Percentiles rank a stretch among this genome's conserved stretches.
These are phyloP conservation scores for Paecilomyces niveus DNA, from an alignment of 2,329 filamentous ascomycete species.

Conservation along the genomic window DNA sequence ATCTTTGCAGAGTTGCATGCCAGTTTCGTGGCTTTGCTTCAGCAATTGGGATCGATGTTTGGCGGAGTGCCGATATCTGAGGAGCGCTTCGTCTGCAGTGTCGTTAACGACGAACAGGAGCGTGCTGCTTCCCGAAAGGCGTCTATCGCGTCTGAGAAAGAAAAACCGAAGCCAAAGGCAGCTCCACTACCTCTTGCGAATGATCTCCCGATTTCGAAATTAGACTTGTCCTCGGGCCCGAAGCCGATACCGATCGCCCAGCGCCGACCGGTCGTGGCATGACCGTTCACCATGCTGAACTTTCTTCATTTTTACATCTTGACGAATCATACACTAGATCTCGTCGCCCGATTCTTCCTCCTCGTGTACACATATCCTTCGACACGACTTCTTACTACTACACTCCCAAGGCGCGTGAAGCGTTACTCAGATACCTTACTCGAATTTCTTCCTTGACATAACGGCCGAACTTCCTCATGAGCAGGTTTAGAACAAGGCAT, in stretches of 20 bases:
- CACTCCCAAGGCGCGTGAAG: not conserved
- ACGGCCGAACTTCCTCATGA: not conserved
- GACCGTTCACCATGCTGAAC: constrained; percentile 2
- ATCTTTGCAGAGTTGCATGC: constrained; percentile 53
- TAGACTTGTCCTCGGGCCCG: constrained; percentile 27
- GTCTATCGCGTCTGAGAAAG: constrained; percentile 12
- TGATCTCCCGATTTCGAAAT: constrained; percentile 24
- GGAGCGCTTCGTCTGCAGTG: constrained; percentile 35
- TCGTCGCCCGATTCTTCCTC: not conserved
- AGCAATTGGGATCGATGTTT: constrained; percentile 40
- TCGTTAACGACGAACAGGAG: constrained; percentile 23
- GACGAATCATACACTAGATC: not conserved
- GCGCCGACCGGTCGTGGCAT: constrained; percentile 30
- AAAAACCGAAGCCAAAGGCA: constrained; percentile 12
- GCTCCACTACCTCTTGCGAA: constrained; percentile 15
- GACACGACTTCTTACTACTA: not conserved
- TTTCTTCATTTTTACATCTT: not conserved
- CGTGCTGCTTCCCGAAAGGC: constrained; percentile 15
- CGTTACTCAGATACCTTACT: not conserved
- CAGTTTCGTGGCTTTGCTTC: constrained; percentile 46
- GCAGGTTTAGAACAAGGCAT: not conserved
- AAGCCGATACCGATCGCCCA: constrained; percentile 32
- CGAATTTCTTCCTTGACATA: not conserved
- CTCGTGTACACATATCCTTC: not conserved
- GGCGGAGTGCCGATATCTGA: constrained; percentile 37